phyloP scores from a whole-genome alignment of 2,329 filamentous ascomycete genomes.

The Rhynchosporium secalis region DNA sequence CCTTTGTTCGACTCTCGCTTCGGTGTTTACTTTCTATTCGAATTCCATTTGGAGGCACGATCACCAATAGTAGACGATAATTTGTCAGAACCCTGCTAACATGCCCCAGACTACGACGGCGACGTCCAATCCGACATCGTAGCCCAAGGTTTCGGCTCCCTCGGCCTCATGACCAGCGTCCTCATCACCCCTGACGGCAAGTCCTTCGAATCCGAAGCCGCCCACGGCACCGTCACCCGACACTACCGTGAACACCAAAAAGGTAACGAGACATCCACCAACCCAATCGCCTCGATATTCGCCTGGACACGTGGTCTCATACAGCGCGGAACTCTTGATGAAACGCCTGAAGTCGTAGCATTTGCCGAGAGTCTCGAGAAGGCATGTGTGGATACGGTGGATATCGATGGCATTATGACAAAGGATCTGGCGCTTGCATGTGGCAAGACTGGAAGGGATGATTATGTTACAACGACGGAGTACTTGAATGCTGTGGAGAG shows the following conservation, averaged over 20 bases:
- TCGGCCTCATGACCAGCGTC: slow-evolving; percentile 97
- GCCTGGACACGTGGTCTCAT: slow-evolving; percentile 95
- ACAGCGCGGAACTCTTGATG: slow-evolving; percentile 90
- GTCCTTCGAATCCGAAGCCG: slow-evolving; percentile 96
- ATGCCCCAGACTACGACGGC: slow-evolving; percentile 83
- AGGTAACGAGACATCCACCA: slow-evolving; percentile 94
- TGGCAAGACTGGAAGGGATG: slow-evolving; percentile 78
- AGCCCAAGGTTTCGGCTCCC: slow-evolving; percentile 95
- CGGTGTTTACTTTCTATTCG: neutral
- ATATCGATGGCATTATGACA: slow-evolving; percentile 95
- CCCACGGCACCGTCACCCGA: slow-evolving; percentile 96
- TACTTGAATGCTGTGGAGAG: slow-evolving; percentile 93
- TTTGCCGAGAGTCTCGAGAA: slow-evolving; percentile 92
- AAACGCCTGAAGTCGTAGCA: slow-evolving; percentile 85
- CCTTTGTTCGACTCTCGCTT: neutral
- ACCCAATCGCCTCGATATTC: slow-evolving; percentile 98
- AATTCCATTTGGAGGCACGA: neutral
- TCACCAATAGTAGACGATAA: neutral
- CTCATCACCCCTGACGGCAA: slow-evolving; percentile 95
- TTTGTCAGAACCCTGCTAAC: slow-evolving; percentile 23
- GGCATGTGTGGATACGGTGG: slow-evolving; percentile 92
- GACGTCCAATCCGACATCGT: slow-evolving; percentile 99
- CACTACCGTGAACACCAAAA: slow-evolving; percentile 99
- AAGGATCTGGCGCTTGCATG: slow-evolving; percentile 97
- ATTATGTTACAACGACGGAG: slow-evolving; percentile 89